These are phyloP conservation scores for Penicillium carneum DNA, from an alignment of 2,329 filamentous ascomycete species.

Conservation along the genomic window DNA sequence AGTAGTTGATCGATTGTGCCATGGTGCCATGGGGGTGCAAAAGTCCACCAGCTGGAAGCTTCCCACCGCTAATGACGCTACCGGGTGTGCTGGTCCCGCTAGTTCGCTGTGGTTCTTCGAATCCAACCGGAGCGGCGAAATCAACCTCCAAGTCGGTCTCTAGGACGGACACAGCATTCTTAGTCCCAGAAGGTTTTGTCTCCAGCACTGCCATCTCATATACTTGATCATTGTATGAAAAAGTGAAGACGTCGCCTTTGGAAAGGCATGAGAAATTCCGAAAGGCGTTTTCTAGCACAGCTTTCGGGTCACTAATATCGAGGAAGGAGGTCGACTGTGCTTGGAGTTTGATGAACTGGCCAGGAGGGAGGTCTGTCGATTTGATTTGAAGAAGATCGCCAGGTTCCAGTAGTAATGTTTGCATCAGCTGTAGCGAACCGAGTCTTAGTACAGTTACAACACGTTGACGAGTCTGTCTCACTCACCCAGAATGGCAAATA, in stretches of 20 bases:
- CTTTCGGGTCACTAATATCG: slow-evolving; percentile 95
- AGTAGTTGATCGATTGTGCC: slow-evolving; percentile 98
- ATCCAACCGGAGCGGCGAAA: slow-evolving; percentile 91
- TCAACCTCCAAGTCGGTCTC: slow-evolving; percentile 97
- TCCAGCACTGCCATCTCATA: slow-evolving; percentile 94
- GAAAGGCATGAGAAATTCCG: slow-evolving; percentile 93
- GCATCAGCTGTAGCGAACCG: slow-evolving; percentile 75
- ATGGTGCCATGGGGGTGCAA: slow-evolving; percentile 88
- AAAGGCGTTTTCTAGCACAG: slow-evolving; percentile 94
- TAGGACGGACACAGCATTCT: slow-evolving; percentile 87
- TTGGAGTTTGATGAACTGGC: slow-evolving; percentile 93
- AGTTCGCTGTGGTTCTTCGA: slow-evolving; percentile 79
- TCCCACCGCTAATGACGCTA: slow-evolving; percentile 68
- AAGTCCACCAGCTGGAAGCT: slow-evolving; percentile 72
- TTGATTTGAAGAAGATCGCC: slow-evolving; percentile 95
- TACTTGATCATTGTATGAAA: slow-evolving; percentile 91
- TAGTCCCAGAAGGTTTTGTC: slow-evolving; percentile 82
- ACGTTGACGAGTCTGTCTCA: slow-evolving; percentile 13
- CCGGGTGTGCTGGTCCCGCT: slow-evolving; percentile 89
- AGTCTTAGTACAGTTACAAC: slow-evolving; percentile 13
- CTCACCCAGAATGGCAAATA: slow-evolving; percentile 93
- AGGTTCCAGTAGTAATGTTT: slow-evolving; percentile 84
- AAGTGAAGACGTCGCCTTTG: slow-evolving; percentile 92
- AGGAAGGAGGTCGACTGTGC: slow-evolving; percentile 92
- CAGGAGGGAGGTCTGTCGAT: slow-evolving; percentile 88